Conservation (phyloP, 202 grass and related monocot genomes). For the Eragrostis tef region DNA sequence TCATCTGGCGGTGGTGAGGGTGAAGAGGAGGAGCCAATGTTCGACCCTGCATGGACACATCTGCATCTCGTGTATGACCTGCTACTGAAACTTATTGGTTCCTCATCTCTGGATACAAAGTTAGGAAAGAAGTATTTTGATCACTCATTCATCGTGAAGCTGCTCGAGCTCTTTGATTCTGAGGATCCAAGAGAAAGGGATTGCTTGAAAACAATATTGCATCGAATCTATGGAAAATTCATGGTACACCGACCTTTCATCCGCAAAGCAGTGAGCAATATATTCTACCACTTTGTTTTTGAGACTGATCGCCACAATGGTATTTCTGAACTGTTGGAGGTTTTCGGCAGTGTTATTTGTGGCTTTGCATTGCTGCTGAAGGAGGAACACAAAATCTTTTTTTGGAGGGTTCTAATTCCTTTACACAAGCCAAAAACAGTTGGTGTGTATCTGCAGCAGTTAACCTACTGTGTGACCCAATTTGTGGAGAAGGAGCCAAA, state of each 20-base stretch:
- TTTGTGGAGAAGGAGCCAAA: slow-evolving; percentile 74
- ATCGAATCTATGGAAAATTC: slow-evolving; percentile 72
- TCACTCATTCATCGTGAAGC: slow-evolving; percentile 59
- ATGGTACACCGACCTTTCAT: slow-evolving; percentile 73
- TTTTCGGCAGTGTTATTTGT: slow-evolving; percentile 75
- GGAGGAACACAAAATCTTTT: slow-evolving; percentile 76
- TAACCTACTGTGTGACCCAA: slow-evolving; percentile 68
- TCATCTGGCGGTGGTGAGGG: slow-evolving; percentile 50
- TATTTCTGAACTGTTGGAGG: slow-evolving; percentile 64
- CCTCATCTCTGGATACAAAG: slow-evolving; percentile 64
- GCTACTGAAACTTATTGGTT: slow-evolving; percentile 68
- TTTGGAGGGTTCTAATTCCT: slow-evolving; percentile 60
- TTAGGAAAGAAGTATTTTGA: slow-evolving; percentile 76
- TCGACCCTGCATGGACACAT: slow-evolving; percentile 69
- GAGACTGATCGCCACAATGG: slow-evolving; percentile 65
- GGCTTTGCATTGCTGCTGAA: slow-evolving; percentile 66
- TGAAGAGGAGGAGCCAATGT: slow-evolving; percentile 72
- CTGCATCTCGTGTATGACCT: slow-evolving; percentile 76
- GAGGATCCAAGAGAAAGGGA: slow-evolving; percentile 80
- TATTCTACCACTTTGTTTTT: slow-evolving; percentile 67
- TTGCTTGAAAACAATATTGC: slow-evolving; percentile 73
- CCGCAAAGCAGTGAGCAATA: slow-evolving; percentile 71
- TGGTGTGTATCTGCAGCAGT: slow-evolving; percentile 70
- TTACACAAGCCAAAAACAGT: slow-evolving; percentile 68
- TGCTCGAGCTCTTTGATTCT: slow-evolving; percentile 64